Percentiles rank a stretch among this genome's conserved stretches.
phyloP scores from a whole-genome alignment of 805 yeast species.

The Ogataea angusta region DNA sequence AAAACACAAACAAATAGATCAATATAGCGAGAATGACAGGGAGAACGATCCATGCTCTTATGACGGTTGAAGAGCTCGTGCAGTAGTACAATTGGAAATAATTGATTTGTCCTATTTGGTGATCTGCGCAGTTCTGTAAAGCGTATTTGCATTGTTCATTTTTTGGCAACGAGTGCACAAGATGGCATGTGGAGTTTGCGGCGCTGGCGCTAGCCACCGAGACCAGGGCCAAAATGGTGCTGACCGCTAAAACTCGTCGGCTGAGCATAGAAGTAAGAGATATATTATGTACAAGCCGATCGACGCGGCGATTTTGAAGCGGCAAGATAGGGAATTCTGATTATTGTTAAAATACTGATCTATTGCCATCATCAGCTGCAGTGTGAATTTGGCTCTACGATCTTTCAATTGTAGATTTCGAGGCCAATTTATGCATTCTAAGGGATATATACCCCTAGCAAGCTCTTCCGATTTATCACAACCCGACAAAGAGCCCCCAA shows the following conservation, averaged over 20 bases:
- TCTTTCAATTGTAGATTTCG: neutral
- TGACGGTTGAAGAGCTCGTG: conserved; percentile 9
- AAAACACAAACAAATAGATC: conserved; percentile 50
- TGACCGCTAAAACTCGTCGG: conserved; percentile 1
- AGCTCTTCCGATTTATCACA: conserved; percentile 3
- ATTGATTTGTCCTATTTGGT: conserved; percentile 28
- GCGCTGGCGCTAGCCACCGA: neutral
- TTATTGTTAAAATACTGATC: conserved; percentile 1
- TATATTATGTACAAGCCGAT: neutral
- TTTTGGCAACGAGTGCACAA: conserved; percentile 19
- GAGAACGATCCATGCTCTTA: conserved; percentile 19
- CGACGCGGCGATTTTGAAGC: conserved; percentile 7
- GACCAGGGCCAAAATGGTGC: neutral
- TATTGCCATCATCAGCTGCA: conserved; percentile 2
- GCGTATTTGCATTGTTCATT: conserved; percentile 31
- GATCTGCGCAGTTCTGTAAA: conserved; percentile 24
- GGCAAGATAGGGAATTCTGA: conserved; percentile 10
- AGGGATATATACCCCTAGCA: conserved; percentile 17
- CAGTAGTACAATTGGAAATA: conserved; percentile 33
- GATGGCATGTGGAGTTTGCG: conserved; percentile 17
- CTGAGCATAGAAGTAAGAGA: conserved; percentile 1
- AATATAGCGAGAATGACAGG: conserved; percentile 22
- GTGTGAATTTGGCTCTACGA: neutral
- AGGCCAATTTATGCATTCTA: conserved; percentile 11
- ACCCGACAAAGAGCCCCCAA: conserved; percentile 1